A percentile compares a stretch with the other conserved stretches of the same genome.
These are phyloP conservation scores for Pochonia chlamydosporia DNA, from an alignment of 2,329 filamentous ascomycete species.

Conservation along the genomic window DNA sequence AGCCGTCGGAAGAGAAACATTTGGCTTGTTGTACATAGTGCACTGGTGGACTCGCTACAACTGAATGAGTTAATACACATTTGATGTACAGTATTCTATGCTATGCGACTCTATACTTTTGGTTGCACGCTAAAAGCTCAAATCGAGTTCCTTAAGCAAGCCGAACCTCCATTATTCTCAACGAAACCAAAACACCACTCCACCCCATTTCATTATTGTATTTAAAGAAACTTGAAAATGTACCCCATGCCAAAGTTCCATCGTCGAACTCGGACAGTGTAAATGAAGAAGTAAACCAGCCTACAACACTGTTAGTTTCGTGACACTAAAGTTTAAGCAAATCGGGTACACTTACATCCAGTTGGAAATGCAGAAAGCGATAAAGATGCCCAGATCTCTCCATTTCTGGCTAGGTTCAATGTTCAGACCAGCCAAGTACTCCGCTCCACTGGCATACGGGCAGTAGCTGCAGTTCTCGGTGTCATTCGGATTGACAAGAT, in stretches of 20 bases:
- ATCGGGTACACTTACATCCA: conserved; percentile 38
- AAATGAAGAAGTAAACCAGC: conserved; percentile 72
- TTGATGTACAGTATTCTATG: too few relatives aligned
- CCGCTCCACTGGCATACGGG: conserved; percentile 47
- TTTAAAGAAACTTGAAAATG: conserved; percentile 33
- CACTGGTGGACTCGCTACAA: too few relatives aligned
- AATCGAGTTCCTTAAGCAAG: too few relatives aligned
- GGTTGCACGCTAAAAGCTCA: too few relatives aligned
- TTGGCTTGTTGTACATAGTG: too few relatives aligned
- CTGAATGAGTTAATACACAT: too few relatives aligned
- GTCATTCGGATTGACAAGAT: conserved; percentile 56
- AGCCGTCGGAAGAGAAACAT: too few relatives aligned
- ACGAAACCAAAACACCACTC: too few relatives aligned
- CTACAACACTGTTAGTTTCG: not conserved
- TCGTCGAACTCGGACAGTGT: conserved; percentile 61
- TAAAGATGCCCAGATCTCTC: conserved; percentile 64
- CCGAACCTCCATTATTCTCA: too few relatives aligned
- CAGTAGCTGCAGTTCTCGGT: conserved; percentile 63
- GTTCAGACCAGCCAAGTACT: conserved; percentile 58
- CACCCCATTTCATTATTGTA: too few relatives aligned
- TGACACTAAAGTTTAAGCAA: not conserved
- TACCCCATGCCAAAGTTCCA: conserved; percentile 65
- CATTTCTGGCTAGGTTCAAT: conserved; percentile 56
- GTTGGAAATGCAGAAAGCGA: conserved; percentile 65
- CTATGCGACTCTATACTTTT: too few relatives aligned